These are phyloP conservation scores for Monosporascus sp. DNA, from an alignment of 2,329 filamentous ascomycete species.

Conservation along the genomic window DNA sequence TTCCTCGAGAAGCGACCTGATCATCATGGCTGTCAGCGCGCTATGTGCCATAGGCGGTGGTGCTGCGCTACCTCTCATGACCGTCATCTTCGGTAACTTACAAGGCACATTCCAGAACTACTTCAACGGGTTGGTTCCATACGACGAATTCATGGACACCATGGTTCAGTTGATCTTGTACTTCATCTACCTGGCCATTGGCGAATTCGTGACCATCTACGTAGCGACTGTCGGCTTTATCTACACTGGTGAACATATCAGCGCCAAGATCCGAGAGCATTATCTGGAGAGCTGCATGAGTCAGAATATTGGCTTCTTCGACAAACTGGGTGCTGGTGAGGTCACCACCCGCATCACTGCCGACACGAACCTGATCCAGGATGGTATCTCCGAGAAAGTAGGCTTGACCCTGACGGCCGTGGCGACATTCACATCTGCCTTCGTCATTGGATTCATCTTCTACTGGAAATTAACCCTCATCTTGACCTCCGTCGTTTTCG, in stretches of 20 bases:
- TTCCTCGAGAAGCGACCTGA: slow-evolving; percentile 57
- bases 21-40: slow-evolving; percentile 56
- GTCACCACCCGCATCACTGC: slow-evolving; percentile 92
- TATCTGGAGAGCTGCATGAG: slow-evolving; percentile 80
- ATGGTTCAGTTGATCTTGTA: slow-evolving; percentile 67
- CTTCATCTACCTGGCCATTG: slow-evolving; percentile 80
- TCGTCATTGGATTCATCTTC: slow-evolving; percentile 83
- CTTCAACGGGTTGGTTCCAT: slow-evolving; percentile 42
- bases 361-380: slow-evolving; percentile 89
- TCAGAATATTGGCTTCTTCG: slow-evolving; percentile 90
- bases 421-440: slow-evolving; percentile 81
- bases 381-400: slow-evolving; percentile 88
- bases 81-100: slow-evolving; percentile 72
- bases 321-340: slow-evolving; percentile 87
- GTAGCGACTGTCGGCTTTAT: slow-evolving; percentile 84
- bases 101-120: slow-evolving; percentile 66
- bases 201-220: slow-evolving; percentile 72
- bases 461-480: slow-evolving; percentile 94
- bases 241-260: slow-evolving; percentile 75
- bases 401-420: slow-evolving; percentile 69
- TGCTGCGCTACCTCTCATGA: slow-evolving; percentile 74
- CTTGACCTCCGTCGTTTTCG: slow-evolving; percentile 72
- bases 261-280: slow-evolving; percentile 70
- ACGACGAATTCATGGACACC: slow-evolving; percentile 52
- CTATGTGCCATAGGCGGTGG: slow-evolving; percentile 66